These are phyloP conservation scores for Suillus subalutaceus DNA, from an alignment of 768 basidiomycete genomes.

Conservation along the genomic window DNA sequence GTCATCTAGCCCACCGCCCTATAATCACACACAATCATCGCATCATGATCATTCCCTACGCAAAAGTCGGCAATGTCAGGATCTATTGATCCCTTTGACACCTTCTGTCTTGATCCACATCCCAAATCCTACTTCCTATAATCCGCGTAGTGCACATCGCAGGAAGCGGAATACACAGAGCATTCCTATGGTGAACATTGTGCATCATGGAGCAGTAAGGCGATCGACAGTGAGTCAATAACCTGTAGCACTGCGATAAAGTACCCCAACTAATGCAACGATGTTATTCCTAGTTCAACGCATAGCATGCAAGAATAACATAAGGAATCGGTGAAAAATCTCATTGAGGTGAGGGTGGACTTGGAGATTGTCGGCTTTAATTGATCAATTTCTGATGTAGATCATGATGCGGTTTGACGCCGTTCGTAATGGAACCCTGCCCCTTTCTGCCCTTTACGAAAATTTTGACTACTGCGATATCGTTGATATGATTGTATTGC, in stretches of 20 bases:
- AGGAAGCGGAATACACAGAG: conserved; percentile 3
- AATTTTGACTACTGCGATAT: neutral
- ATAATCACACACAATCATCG: conserved; percentile 4
- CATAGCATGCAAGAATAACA: neutral
- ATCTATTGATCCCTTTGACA: conserved; percentile 11
- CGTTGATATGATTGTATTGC: neutral
- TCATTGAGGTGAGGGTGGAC: neutral
- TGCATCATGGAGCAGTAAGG: neutral
- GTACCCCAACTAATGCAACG: neutral
- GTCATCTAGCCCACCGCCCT: conserved; percentile 8
- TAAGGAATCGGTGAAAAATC: neutral
- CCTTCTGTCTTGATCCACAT: conserved; percentile 5
- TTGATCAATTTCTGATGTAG: neutral
- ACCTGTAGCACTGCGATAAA: neutral
- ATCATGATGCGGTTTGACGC: neutral
- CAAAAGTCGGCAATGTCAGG: neutral
- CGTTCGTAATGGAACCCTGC: neutral
- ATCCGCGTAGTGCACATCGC: neutral
- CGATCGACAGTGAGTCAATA: neutral
- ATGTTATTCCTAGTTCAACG: neutral
- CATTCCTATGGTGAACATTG: conserved; percentile 8
- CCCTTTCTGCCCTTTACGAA: neutral
- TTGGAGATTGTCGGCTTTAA: neutral
- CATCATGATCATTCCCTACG: neutral
- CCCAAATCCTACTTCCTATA: conserved; percentile 1